Evolutionary conservation across 345 rosid genomes (phyloP).

Genomic region (Euphorbia lathyris): DNA sequence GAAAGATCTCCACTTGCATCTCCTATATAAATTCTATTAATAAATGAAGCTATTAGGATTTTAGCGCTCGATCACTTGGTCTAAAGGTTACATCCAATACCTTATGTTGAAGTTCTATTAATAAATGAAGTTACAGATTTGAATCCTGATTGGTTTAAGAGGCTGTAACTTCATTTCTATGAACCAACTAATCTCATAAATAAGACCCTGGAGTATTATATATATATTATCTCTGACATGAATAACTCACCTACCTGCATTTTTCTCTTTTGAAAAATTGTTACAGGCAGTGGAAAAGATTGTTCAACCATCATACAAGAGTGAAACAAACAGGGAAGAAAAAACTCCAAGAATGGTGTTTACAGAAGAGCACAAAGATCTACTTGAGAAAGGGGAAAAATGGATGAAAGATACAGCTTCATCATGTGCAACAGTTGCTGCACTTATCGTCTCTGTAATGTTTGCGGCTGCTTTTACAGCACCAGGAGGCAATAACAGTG

Average conservation of each 20-base stretch:
- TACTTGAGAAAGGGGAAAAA: constrained; percentile 14
- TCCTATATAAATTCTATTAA: too few relatives aligned
- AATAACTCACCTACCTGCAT: too few relatives aligned
- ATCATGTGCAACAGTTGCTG: constrained; percentile 14
- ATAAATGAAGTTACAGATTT: too few relatives aligned
- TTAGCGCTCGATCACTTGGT: too few relatives aligned
- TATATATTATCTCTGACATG: not conserved
- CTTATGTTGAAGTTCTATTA: too few relatives aligned
- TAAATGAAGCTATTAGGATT: too few relatives aligned
- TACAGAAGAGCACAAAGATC: not conserved
- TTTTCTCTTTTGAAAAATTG: too few relatives aligned
- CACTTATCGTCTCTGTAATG: constrained; percentile 7
- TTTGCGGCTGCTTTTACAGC: constrained; percentile 19
- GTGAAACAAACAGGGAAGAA: not conserved
- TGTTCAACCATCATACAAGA: constrained; percentile 18
- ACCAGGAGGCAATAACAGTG: constrained; percentile 9
- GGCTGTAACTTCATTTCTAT: too few relatives aligned
- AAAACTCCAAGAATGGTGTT: constrained; percentile 17
- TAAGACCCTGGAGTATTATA: too few relatives aligned
- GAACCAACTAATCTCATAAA: too few relatives aligned
- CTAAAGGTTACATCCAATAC: too few relatives aligned
- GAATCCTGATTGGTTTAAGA: too few relatives aligned
- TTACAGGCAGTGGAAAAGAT: constrained; percentile 17
- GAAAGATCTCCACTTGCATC: not conserved
- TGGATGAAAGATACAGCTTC: constrained; percentile 24